phyloP scores from a whole-genome alignment of 805 yeast species.

The Lipomyces yamadae region DNA sequence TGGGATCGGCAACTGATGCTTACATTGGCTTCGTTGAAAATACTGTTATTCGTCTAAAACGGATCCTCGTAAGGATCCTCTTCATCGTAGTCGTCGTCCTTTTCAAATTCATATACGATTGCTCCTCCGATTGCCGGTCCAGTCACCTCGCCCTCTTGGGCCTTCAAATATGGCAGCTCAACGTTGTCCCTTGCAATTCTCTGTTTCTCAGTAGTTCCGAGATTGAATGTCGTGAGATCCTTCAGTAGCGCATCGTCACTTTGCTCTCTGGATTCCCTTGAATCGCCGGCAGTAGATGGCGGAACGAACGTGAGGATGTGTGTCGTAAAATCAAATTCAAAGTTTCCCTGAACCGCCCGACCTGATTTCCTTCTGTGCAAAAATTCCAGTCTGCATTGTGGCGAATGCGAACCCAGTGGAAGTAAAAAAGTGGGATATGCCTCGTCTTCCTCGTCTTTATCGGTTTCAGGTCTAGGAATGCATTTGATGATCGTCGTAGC shows the following conservation, averaged over 20 bases:
- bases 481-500: constrained; percentile 76
- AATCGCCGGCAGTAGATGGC: constrained; percentile 40
- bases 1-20: too few species aligned
- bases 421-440: constrained; percentile 48
- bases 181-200: constrained; percentile 80
- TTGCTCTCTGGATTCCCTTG: constrained; percentile 40
- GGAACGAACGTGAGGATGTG: constrained; percentile 51
- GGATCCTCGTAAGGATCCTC: constrained; percentile 99
- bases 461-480: constrained; percentile 50
- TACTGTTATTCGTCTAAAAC: constrained; percentile 52
- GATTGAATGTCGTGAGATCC: constrained; percentile 84
- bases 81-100: constrained; percentile 97
- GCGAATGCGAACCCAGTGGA: constrained; percentile 59
- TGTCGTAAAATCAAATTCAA: constrained; percentile 54
- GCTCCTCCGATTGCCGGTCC: constrained; percentile 79
- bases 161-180: constrained; percentile 87
- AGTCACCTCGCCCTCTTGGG: constrained; percentile 62
- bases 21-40: neutral
- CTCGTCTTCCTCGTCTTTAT: constrained; percentile 56
- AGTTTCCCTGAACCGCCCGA: constrained; percentile 64
- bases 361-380: constrained; percentile 85
- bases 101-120: constrained; percentile 91
- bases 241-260: constrained; percentile 62
- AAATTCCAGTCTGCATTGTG: constrained; percentile 55
- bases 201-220: constrained; percentile 76